These are phyloP conservation scores for Clarireedia homoeocarpa DNA, from an alignment of 2,329 filamentous ascomycete genomes.

Conservation along the genomic window DNA sequence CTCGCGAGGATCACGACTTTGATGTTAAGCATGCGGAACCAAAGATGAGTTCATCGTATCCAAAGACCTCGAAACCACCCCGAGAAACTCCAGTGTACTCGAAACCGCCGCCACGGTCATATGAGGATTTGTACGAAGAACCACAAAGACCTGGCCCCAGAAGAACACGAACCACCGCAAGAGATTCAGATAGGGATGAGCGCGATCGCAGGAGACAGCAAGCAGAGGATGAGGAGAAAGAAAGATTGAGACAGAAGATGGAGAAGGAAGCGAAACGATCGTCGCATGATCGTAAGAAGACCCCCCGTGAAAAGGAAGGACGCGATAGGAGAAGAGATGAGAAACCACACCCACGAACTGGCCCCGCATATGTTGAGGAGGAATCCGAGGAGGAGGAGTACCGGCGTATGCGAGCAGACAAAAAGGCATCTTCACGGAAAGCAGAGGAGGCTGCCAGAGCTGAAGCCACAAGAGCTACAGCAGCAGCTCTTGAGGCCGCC, in stretches of 20 bases:
- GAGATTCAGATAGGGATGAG: constrained; percentile 26
- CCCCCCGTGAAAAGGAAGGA: constrained; percentile 31
- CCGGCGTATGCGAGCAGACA: constrained; percentile 18
- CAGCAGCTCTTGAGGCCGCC: too few relatives aligned
- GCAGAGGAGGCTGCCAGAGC: constrained; percentile 18
- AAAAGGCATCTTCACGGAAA: constrained; percentile 16
- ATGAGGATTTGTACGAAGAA: constrained; percentile 45
- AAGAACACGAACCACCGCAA: constrained; percentile 25
- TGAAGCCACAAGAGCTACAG: background rate
- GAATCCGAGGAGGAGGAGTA: constrained; percentile 20
- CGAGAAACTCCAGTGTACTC: constrained; percentile 25
- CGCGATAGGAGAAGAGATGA: constrained; percentile 31
- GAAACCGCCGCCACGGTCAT: constrained; percentile 31
- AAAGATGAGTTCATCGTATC: constrained; percentile 4
- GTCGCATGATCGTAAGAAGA: constrained; percentile 27
- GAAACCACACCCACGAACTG: constrained; percentile 15
- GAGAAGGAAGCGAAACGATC: constrained; percentile 28
- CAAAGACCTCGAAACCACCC: constrained; percentile 10
- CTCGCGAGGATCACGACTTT: constrained; percentile 37
- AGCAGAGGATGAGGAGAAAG: constrained; percentile 27
- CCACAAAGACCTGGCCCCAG: constrained; percentile 26
- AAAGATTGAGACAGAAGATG: constrained; percentile 23
- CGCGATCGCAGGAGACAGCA: constrained; percentile 27
- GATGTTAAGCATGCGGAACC: constrained; percentile 29
- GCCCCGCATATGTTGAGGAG: constrained; percentile 22